Conservation (phyloP, 2,329 filamentous ascomycete genomes). For the Cladobotryum protrusum region DNA sequence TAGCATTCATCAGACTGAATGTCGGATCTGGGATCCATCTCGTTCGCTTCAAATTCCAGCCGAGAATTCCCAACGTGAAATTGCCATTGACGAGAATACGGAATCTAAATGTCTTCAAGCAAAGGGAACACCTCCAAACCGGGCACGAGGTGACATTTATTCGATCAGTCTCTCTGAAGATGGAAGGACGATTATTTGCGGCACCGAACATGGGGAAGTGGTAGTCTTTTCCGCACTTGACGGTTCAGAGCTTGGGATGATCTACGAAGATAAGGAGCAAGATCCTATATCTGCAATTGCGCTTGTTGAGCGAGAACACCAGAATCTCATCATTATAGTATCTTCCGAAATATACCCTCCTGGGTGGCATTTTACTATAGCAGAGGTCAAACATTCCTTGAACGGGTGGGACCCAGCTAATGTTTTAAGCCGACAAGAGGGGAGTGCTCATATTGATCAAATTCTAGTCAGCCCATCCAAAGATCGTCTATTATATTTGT, state of each 20-base stretch:
- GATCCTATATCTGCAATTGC: not conserved
- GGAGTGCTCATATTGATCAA: not conserved
- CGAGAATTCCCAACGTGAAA: not conserved
- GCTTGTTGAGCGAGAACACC: not conserved
- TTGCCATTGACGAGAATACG: not conserved
- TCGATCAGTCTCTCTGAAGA: not conserved
- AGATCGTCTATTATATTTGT: constrained; percentile 1
- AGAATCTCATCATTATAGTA: not conserved
- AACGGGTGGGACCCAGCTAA: not conserved
- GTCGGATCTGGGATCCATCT: constrained; percentile 2
- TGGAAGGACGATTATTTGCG: constrained; percentile 1
- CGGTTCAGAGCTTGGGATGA: not conserved
- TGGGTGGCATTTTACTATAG: not conserved
- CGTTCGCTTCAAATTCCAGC: not conserved
- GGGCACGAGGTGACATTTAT: constrained; percentile 1
- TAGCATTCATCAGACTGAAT: constrained; percentile 3
- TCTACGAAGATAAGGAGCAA: not conserved
- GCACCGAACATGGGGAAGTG: constrained; percentile 1
- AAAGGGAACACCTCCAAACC: not conserved
- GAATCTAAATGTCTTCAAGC: not conserved
- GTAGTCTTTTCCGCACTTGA: not conserved
- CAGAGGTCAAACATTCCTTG: not conserved
- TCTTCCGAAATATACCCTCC: not conserved
- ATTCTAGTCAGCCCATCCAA: constrained; percentile 5
- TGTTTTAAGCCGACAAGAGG: not conserved